phyloP scores from a whole-genome alignment of 1,284 basidiomycete genomes.

The Trichosporon sp. region DNA sequence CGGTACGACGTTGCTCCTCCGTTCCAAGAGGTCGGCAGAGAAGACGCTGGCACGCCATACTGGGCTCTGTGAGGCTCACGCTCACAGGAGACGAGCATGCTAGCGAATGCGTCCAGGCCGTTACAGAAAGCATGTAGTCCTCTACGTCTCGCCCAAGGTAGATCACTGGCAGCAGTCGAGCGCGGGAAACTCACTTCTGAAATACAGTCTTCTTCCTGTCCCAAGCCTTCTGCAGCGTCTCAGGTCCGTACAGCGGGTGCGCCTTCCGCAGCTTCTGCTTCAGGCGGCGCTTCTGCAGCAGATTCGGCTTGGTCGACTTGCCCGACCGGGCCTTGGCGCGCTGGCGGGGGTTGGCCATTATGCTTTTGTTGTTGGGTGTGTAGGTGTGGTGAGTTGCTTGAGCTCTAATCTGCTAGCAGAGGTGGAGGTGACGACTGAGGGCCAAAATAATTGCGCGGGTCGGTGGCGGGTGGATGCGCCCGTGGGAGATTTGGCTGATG shows the following conservation, averaged over 20 bases:
- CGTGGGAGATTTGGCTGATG: background rate
- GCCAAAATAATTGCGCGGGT: background rate
- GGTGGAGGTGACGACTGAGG: background rate
- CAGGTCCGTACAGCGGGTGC: conserved; percentile 76
- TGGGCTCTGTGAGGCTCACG: no score
- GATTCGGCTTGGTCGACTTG: conserved; percentile 33
- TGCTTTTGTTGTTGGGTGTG: conserved; percentile 41
- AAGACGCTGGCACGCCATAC: no score
- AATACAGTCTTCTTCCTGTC: conserved; percentile 80
- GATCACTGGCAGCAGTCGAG: no score
- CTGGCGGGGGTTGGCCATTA: conserved; percentile 90
- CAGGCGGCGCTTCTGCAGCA: conserved; percentile 32
- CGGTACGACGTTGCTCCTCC: background rate
- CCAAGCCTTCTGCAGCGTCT: conserved; percentile 78
- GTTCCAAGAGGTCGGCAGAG: no score
- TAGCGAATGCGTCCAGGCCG: no score
- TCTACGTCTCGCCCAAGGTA: no score
- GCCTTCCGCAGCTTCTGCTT: conserved; percentile 55
- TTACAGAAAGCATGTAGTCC: no score
- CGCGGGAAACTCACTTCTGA: conserved; percentile 70
- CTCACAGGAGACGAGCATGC: no score
- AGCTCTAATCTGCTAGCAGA: background rate
- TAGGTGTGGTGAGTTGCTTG: background rate
- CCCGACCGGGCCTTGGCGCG: conserved; percentile 45
- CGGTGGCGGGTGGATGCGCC: background rate